Evolutionary conservation across 257 asterid genomes (phyloP), one percentile per base, ranked within the genome.

Genomic region (Petunia secreta): DNA sequence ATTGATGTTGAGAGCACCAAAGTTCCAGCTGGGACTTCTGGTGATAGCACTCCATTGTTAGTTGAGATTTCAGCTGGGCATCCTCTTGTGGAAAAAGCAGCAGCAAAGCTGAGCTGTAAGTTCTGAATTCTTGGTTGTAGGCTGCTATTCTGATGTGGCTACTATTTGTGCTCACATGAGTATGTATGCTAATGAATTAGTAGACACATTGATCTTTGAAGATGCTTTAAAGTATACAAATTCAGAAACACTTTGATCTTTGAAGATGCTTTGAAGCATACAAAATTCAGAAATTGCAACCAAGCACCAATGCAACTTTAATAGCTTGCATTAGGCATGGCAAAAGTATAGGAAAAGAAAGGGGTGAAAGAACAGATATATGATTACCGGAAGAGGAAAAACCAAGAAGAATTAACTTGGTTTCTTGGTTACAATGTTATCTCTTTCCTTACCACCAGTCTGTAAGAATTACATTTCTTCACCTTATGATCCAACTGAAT

Each of bases 71-170:
- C 83, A 50, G 53, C 75, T 52, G 90, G 83, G 76, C 83, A 83
- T 80, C 92, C 93, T 78, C 88, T 90, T 73, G 9, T 91, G 71
- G 91, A 89, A 77, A 92, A 91, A 87, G 89, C 86, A 81, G 87
- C 88, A 14, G 80, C 84, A 34, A 87, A 87, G 83, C 67, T 82
- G 48, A 84, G 85, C 84, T 82, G 97, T 93, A 91, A 91, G 97
- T 85, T 81, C 79, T 16, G 52, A n/a, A 55, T 80, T 52, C 77
- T 73, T 34, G 38, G 37, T 62, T 25, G 58, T 78, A 59, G 48
- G 38, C 37, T 1, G 55, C 55, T 66, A 64, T 64, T 64, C 71
- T 41, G 10, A 64, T 38, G 48, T 11, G 71, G 13, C 34, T 64
- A 64, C 5, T 64, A 38, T 67, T 43, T n/a, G 57, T 68, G 54